Evolutionary conservation across 345 rosid species (phyloP), one percentile per base, ranked within the genome.

Genomic region (Eucalyptus cloeziana): DNA sequence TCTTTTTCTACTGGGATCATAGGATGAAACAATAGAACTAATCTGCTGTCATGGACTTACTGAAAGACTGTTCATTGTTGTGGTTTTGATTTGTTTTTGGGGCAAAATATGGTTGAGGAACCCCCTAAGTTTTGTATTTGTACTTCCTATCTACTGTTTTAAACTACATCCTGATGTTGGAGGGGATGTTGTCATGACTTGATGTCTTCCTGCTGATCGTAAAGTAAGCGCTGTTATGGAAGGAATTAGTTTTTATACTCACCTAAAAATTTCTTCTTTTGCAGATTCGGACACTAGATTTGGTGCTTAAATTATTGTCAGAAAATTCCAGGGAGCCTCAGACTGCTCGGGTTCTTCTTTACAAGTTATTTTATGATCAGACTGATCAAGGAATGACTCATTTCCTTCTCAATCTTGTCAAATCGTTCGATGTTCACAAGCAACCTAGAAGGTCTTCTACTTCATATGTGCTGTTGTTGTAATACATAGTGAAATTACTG

Each of bases 301-400:
- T 97, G 94, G 97, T 98, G 91, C 94, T 97, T 47, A 93, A 93
- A 89, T 88, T 91, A 89, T 87, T 89, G 56, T 98, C 99, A 86
- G 97, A 95, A 91, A 94, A 95, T 91, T 98, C 96, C 31, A 94
- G 89, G 93, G 99, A 97, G 94, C 95, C 99, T 88, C 96, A 90
- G 91, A 96, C 98, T 90, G 97, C 97, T 85, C 96, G 98, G 88
- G 90, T 98, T 90, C 96, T 97, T 90, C 99, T 98, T 90, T 97
- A 98, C 91, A 98, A 97, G 94, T 90, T 98, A 91, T 97, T 97
- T 92, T 98, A 98, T 92, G 99, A 97, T 89, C 99, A 97, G 91
- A 96, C 99, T 90, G 98, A 97, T 89, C 93, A 97, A 94, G 98
- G 99, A 86, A 93, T 97, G 98, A 96, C 97, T 88, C 98, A 96